These are phyloP conservation scores for Sphagnum tenellum DNA, from an alignment of 225 moss, liverwort and hornwort species.

Conservation along the genomic window DNA sequence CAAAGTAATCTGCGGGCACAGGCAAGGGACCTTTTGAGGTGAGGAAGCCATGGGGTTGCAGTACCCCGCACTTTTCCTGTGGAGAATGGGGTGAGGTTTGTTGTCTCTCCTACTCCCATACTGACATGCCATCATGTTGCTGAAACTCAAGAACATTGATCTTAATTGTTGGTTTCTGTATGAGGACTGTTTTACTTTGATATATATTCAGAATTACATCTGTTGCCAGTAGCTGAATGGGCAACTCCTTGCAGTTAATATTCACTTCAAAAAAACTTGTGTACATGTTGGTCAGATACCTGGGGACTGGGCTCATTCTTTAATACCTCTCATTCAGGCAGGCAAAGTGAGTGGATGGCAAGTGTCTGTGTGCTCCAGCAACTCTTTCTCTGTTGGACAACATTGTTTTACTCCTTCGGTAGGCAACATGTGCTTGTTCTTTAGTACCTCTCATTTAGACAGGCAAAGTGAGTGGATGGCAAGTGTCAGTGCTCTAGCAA, in stretches of 20 bases:
- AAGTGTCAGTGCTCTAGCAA: slow-evolving; percentile 42
- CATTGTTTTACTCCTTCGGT: slow-evolving; percentile 60
- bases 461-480: slow-evolving; percentile 59
- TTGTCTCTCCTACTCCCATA: neutral
- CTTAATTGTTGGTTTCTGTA: too few species aligned
- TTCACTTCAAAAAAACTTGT: neutral
- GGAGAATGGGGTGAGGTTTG: slow-evolving; percentile 65
- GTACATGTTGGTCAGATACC: slow-evolving; percentile 72
- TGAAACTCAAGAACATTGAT: too few species aligned
- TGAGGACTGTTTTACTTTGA: too few species aligned
- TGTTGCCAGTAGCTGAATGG: too few species aligned
- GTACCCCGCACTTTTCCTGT: slow-evolving; percentile 76
- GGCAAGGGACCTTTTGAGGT: slow-evolving; percentile 11
- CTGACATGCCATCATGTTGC: too few species aligned
- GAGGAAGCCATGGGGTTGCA: slow-evolving; percentile 47
- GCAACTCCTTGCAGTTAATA: too few species aligned
- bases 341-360: slow-evolving; percentile 58
- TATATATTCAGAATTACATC: too few species aligned
- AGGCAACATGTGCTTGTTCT: slow-evolving; percentile 4
- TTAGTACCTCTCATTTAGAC: neutral
- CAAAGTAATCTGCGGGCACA: slow-evolving; percentile 22
- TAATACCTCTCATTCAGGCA: slow-evolving; percentile 61
- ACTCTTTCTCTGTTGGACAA: slow-evolving; percentile 53
- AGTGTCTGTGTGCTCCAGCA: slow-evolving; percentile 45
- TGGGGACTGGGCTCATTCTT: slow-evolving; percentile 72